phyloP scores from a whole-genome alignment of 2,329 filamentous ascomycete genomes.

The Colletotrichum siamense region DNA sequence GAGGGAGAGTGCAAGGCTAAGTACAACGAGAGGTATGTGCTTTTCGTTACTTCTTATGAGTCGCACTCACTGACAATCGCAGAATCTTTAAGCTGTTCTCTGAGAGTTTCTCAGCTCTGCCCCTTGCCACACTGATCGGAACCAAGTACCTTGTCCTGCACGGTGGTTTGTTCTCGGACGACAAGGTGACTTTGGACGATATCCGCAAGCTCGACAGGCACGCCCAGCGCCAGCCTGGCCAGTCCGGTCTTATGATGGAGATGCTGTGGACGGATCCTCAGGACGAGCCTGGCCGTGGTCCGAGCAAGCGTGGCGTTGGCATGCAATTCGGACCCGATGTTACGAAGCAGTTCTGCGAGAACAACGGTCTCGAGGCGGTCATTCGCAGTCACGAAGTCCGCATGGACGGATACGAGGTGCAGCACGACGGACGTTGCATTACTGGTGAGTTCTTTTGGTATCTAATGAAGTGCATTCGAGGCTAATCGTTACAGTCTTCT shows the following conservation, averaged over 20 bases:
- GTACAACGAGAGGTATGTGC: slow-evolving; percentile 78
- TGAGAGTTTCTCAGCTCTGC: slow-evolving; percentile 94
- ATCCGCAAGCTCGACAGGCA: slow-evolving; percentile 93
- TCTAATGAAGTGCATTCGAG: slow-evolving; percentile 3
- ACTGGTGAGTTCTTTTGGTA: slow-evolving; percentile 65
- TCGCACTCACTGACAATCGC: slow-evolving; percentile 21
- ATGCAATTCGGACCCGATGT: slow-evolving; percentile 97
- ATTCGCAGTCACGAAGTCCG: slow-evolving; percentile 98
- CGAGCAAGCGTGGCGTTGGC: slow-evolving; percentile 95
- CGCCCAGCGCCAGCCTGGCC: slow-evolving; percentile 89
- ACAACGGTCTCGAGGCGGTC: slow-evolving; percentile 91
- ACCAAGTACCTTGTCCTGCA: slow-evolving; percentile 91
- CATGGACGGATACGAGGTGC: slow-evolving; percentile 99
- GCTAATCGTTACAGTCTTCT: slow-evolving; percentile 73
- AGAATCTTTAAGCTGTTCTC: slow-evolving; percentile 96
- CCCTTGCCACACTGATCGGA: slow-evolving; percentile 90
- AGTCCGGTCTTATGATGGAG: slow-evolving; percentile 98
- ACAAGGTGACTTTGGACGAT: slow-evolving; percentile 89
- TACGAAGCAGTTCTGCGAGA: slow-evolving; percentile 95
- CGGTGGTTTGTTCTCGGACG: slow-evolving; percentile 94
- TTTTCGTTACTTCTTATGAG: background rate
- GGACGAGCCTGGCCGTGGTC: slow-evolving; percentile 81
- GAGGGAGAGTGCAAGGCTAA: slow-evolving; percentile 98
- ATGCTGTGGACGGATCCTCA: slow-evolving; percentile 99
- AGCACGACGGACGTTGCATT: slow-evolving; percentile 94